Evolutionary conservation across 2,329 filamentous ascomycete genomes (phyloP).

Genomic region (Cladophialophora bantiana): DNA sequence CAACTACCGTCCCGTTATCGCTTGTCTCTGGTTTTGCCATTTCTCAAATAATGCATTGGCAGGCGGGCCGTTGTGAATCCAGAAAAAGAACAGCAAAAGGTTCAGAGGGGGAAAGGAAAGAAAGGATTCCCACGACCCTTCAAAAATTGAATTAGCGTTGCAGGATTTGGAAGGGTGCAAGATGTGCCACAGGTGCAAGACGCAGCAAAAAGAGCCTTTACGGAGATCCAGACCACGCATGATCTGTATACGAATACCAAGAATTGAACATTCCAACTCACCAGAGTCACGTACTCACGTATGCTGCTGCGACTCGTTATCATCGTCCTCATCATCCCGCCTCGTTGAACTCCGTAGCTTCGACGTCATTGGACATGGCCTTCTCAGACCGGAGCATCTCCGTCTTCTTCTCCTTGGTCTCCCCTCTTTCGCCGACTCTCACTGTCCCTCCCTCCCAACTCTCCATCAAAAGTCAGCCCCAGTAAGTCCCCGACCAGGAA

Average conservation of each 20-base stretch:
- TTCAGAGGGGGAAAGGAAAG: neutral
- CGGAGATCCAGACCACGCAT: neutral
- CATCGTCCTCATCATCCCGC: neutral
- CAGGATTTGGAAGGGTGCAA: neutral
- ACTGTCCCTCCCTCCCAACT: neutral
- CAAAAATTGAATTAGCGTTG: constrained; percentile 5
- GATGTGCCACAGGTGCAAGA: constrained; percentile 37
- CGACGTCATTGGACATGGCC: constrained; percentile 6
- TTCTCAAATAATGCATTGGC: neutral
- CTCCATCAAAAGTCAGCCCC: neutral
- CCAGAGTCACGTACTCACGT: too few relatives aligned
- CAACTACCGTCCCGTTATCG: neutral
- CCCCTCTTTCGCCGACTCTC: neutral
- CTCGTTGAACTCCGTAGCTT: neutral
- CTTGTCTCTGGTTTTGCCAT: neutral
- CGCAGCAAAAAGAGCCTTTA: neutral
- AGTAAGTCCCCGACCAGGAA: neutral
- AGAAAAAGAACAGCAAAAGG: neutral
- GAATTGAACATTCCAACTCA: neutral
- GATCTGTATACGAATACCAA: neutral
- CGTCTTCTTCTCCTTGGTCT: neutral
- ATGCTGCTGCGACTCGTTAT: neutral
- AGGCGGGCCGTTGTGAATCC: neutral
- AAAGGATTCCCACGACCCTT: neutral
- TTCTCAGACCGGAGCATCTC: neutral